phyloP scores from a whole-genome alignment of 495 filamentous ascomycete species.

The Glarea lozoyensis region DNA sequence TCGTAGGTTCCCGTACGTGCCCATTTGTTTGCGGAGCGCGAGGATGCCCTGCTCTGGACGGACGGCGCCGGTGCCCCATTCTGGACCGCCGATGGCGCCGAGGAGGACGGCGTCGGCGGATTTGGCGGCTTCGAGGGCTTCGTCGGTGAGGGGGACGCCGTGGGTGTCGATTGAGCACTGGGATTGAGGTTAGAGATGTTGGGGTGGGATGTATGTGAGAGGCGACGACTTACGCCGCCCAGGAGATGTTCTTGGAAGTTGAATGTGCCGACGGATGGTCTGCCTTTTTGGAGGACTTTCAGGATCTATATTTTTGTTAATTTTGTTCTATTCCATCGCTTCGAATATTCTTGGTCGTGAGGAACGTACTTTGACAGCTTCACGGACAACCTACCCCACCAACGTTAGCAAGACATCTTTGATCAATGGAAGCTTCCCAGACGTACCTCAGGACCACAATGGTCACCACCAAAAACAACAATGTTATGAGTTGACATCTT shows the following conservation, averaged over 20 bases:
- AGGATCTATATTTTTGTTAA: conserved; percentile 47
- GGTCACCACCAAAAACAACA: conserved; percentile 77
- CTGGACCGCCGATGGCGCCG: conserved; percentile 90
- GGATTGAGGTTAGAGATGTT: conserved; percentile 5
- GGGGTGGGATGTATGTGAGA: not conserved
- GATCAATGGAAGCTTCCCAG: not conserved
- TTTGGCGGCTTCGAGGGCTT: conserved; percentile 80
- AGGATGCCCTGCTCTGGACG: conserved; percentile 95
- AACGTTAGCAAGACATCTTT: conserved; percentile 1
- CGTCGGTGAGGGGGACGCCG: conserved; percentile 70
- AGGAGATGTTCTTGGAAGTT: conserved; percentile 88
- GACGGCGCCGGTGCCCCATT: conserved; percentile 90
- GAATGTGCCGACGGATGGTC: conserved; percentile 61
- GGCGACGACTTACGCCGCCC: conserved; percentile 71
- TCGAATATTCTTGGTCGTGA: not conserved
- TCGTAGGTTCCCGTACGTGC: conserved; percentile 92
- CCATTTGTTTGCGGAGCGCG: conserved; percentile 85
- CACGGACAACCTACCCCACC: conserved; percentile 38
- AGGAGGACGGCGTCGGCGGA: conserved; percentile 85
- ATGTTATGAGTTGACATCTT: conserved; percentile 47
- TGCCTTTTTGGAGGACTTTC: conserved; percentile 60
- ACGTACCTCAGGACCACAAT: conserved; percentile 86
- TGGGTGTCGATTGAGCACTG: conserved; percentile 84
- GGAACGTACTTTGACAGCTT: conserved; percentile 71
- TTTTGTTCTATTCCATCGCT: not conserved